Base-by-base conservation (phyloP, 306 rosid species). In the Bauhinia variegata region DNA sequence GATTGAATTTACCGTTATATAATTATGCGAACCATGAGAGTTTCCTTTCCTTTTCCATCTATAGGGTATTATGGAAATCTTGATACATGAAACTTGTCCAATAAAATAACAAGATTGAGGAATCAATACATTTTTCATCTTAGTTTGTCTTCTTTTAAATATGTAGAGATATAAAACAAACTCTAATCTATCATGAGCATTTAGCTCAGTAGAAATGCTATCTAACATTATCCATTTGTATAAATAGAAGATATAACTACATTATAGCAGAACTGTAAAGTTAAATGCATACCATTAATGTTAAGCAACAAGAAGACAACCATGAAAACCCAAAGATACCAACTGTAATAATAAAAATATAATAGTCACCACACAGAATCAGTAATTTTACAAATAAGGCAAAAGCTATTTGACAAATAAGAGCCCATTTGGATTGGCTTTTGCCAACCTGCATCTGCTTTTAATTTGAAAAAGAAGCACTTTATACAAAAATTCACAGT, bases 251-350 rank as follows among this genome's bases (percentile, higher is more conserved):
- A 54, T 43, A 47, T 46, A 50, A 36, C 41, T 3, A 32, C 44
- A 38, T 28, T 34, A 59, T 36, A 56, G 69, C 62, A 56, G 16
- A 48, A 60, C 17, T 67, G 37, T 73, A 18, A 44, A 39, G 55
- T 60, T 2, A 10, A 49, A 59, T 34, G 18, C 87, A 46, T 88
- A 88, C 97, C 97, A 9, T 79, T 77, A 59, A 91, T 65, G 83
- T 88, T 86, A 57, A 91, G 78, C 85, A 91, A 57, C 86, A 91
- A 67, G 86, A 91, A 91, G 80, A 91, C 28, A 67, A 91, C 85
- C 66, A 88, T 96, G 71, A 88, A 91, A 54, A 86, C 68, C 97
- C 97, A 91, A 48, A 91, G 89, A 78, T 88, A 86, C 97, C 97
- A 91, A 77, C 96, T 88, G 91, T 79, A 89, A 72, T 69, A 75